Evolutionary conservation across 2,329 filamentous ascomycete species (phyloP).

Genomic region (Neodidymelliopsis sp.): DNA sequence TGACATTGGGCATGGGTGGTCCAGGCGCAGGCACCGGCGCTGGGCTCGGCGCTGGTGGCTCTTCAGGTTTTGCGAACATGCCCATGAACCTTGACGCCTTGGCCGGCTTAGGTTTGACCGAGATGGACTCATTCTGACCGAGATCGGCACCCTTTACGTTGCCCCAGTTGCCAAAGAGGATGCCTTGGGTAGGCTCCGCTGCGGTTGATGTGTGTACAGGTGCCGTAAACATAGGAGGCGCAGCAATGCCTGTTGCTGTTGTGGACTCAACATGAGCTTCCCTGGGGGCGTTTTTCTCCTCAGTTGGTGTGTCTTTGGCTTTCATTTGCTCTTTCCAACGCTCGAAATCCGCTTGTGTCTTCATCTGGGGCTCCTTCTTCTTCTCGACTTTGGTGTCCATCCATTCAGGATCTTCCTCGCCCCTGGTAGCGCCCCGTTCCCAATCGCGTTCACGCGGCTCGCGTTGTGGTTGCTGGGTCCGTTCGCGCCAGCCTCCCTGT

Average conservation of each 20-base stretch:
- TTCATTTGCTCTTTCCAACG: slow-evolving; percentile 95
- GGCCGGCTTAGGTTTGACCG: slow-evolving; percentile 59
- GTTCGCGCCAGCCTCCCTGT: slow-evolving; percentile 67
- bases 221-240: slow-evolving; percentile 51
- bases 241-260: slow-evolving; percentile 28
- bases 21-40: slow-evolving; percentile 24
- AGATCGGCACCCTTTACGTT: slow-evolving; percentile 57
- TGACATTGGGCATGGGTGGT: slow-evolving; percentile 51
- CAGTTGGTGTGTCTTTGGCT: slow-evolving; percentile 60
- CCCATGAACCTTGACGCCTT: slow-evolving; percentile 88
- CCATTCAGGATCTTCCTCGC: slow-evolving; percentile 83
- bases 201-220: slow-evolving; percentile 61
- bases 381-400: slow-evolving; percentile 72
- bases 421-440: slow-evolving; percentile 61
- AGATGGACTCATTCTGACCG: slow-evolving; percentile 30
- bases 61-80: slow-evolving; percentile 62
- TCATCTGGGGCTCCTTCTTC: slow-evolving; percentile 73
- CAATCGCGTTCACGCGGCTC: slow-evolving; percentile 53
- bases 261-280: slow-evolving; percentile 29
- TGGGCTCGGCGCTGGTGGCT: slow-evolving; percentile 27
- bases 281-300: slow-evolving; percentile 56
- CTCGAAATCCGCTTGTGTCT: slow-evolving; percentile 90
- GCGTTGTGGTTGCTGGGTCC: slow-evolving; percentile 39
- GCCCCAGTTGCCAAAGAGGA: slow-evolving; percentile 74
- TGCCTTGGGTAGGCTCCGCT: slow-evolving; percentile 73